Conservation (phyloP, 768 basidiomycete species). For the Kwoniella bestiolae region DNA sequence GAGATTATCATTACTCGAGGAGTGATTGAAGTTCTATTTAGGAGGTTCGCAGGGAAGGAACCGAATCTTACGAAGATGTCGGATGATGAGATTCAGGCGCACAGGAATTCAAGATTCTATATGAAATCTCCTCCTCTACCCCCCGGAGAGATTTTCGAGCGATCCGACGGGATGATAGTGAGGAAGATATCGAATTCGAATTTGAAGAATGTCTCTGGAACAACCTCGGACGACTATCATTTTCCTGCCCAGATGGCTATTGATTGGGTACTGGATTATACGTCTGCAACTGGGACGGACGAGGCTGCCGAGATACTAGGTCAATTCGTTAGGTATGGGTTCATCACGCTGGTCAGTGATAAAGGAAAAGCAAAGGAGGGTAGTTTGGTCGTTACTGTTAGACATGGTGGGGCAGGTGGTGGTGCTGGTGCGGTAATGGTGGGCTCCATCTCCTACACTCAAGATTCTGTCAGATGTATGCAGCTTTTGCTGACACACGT, state of each 20-base stretch:
- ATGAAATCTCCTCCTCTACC: conserved; percentile 28
- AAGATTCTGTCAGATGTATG: not conserved
- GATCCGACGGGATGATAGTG: conserved; percentile 49
- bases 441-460: conserved; percentile 12
- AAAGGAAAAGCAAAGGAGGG: conserved; percentile 52
- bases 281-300: conserved; percentile 91
- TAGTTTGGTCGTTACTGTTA: conserved; percentile 45
- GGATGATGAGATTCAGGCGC: conserved; percentile 73
- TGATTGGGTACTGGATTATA: conserved; percentile 98
- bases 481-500: not conserved
- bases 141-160: conserved; percentile 46
- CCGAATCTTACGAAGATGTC: conserved; percentile 71
- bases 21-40: conserved; percentile 92
- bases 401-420: conserved; percentile 48
- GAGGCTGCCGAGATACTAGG: conserved; percentile 98
- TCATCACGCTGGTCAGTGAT: conserved; percentile 72
- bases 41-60: conserved; percentile 85
- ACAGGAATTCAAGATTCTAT: conserved; percentile 56
- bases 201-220: conserved; percentile 45
- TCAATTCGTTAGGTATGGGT: conserved; percentile 93
- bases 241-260: conserved; percentile 85
- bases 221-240: conserved; percentile 61
- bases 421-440: conserved; percentile 49
- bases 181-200: conserved; percentile 59
- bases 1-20: conserved; percentile 95